Evolutionary conservation across 2,329 filamentous ascomycete genomes (phyloP), one percentile per base, ranked within the genome.

Genomic region (Colletotrichum sansevieriae): DNA sequence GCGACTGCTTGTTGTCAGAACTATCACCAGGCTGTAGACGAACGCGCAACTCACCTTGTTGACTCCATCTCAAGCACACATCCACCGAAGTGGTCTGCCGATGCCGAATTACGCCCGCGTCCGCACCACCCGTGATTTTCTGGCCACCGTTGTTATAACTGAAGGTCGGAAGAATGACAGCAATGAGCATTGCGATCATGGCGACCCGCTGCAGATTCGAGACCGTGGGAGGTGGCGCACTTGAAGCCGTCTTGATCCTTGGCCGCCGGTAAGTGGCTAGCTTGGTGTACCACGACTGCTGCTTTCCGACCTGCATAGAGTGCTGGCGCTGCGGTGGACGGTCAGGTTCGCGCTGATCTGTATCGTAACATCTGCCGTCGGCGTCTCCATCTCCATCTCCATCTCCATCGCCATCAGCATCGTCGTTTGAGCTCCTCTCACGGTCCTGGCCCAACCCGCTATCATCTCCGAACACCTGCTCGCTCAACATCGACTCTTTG

Each of bases 61-160:
- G 87, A 18, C 86, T 86, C 89, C 89, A 93, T 76, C 90, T 81
- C 62, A 85, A 85, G 74, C 91, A 92, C 13, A 90, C 83, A 71
- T 87, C 81, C 9, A 43, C 57, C 3, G 73, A 59, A 55, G 76
- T 74, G 6, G 68, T 68, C 57, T 75, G 73, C 25, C 76, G 74
- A 39, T 70, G 59, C 1, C 47, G 35, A 43, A 85, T 81, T 15
- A 83, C 76, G n/a, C 83, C 83, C 3, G 85, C 85, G 65, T 83
- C 82, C 55, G 81, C 85, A 35, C 83, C 82, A 71, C 75, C 79
- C 41, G 79, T 79, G 57, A 81, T 73, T 41, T 78, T 79, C n/a
- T 76, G 71, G 39, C 75, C 75, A 12, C 81, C 82, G 66, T 77
- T 80, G 72, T 81, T 78, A 73, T 82, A 84, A 71, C 80, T 81